Evolutionary conservation across 2,329 filamentous ascomycete species (phyloP), one percentile per base, ranked within the genome.

Genomic region (Salinomyces thailandicus): DNA sequence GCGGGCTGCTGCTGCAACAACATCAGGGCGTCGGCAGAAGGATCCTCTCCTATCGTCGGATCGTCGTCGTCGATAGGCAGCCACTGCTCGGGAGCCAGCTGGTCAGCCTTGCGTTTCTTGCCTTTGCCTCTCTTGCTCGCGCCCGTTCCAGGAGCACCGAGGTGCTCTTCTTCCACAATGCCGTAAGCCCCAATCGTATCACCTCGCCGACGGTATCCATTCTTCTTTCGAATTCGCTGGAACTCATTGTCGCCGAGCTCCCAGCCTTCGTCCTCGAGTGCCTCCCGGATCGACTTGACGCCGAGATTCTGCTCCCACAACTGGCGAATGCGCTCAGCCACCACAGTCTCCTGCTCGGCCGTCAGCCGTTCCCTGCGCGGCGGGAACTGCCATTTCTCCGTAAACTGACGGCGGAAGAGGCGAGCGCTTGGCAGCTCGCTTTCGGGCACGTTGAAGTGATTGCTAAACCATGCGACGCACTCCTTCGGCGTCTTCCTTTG

Each of bases 221-320:
- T 77, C 55, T 77, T 77, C 6, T 72, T 66, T 36, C 84, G 73
- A 28, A 89, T 35, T 27, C 44, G 43, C 17, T 30, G 33, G 31
- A 53, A 54, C 22, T 53, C 47, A 26, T 51, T 43, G 46, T 81
- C 70, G 46, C 77, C 82, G 52, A 89, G 77, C 16, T 77, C 66
- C 51, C 77, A 85, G 11, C 84, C 84, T 54, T 87, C 81, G 14
- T 75, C 71, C 46, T 75, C 76, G 39, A 91, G 66, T 18, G 75
- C 72, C 17, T 70, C 66, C 38, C 86, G 66, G 75, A 91, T 91
- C 46, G 86, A 79, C 41, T 72, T 72, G 57, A 86, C 81, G 13
- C 66, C 70, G 11, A 75, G 68, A 52, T 89, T 91, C 48, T 66
- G 68, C 55, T 84, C 78, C 84, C 84, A 91, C 50, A 91, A 67